Conservation (phyloP, 108 stramenopile species). For the Conticribra weissflogii region DNA sequence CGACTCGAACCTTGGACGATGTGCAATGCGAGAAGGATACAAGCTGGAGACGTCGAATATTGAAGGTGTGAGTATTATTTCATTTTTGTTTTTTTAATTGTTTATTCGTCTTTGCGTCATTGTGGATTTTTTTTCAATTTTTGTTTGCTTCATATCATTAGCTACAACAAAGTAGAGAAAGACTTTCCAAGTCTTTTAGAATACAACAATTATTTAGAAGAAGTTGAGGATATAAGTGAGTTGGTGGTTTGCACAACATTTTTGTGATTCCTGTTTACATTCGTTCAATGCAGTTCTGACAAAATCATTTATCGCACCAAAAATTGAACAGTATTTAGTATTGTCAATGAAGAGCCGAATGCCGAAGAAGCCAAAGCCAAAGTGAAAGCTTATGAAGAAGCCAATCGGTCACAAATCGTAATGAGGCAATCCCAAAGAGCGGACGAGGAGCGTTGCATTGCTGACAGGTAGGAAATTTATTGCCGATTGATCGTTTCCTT, state of each 20-base stretch:
- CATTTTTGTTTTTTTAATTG: neutral
- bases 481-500: no score
- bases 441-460: slow-evolving; percentile 86
- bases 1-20: slow-evolving; percentile 82
- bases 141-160: neutral
- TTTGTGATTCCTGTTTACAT: no score
- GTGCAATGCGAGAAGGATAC: slow-evolving; percentile 87
- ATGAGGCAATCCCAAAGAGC: slow-evolving; percentile 87
- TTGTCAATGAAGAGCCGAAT: slow-evolving; percentile 89
- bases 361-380: slow-evolving; percentile 85
- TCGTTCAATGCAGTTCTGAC: no score
- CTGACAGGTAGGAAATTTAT: slow-evolving; percentile 62
- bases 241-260: no score
- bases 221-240: slow-evolving; percentile 82
- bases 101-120: neutral
- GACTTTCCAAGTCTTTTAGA: slow-evolving; percentile 80
- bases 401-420: slow-evolving; percentile 76
- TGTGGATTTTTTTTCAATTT: neutral
- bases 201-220: slow-evolving; percentile 91
- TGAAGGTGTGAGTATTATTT: slow-evolving; percentile 57
- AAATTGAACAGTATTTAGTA: slow-evolving; percentile 73
- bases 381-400: slow-evolving; percentile 81
- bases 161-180: slow-evolving; percentile 79
- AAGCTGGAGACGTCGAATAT: slow-evolving; percentile 78
- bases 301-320: no score